Evolutionary conservation across 805 yeast species (phyloP), one percentile per base, ranked within the genome.

Genomic region (Candida chauliodis): DNA sequence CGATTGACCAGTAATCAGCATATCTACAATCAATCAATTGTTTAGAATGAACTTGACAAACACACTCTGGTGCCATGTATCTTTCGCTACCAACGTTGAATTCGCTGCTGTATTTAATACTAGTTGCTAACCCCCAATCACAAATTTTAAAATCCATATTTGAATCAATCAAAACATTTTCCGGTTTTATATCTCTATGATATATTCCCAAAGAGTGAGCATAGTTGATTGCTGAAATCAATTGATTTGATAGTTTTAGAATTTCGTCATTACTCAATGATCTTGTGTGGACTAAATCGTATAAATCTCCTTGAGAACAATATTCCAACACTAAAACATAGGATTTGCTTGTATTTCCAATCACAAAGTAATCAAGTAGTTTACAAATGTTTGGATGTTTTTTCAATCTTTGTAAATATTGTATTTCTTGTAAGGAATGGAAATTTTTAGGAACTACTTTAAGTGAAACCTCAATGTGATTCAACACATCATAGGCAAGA

Each of bases 111-210:
- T 46, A 40, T 19, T 59, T 37, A 13, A 23, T 34, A n/a, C 53
- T 48, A 2, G 82, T 76, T 16, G 85, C 74, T 36, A 81, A 70
- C 0, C 90, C 90, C 86, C 87, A 82, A 55, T 82, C 89, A 40
- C 86, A 80, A 34, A 82, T 59, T 55, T 82, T 82, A 35, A 81
- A 66, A 20, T 71, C 55, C 32, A 81, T 79, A 36, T 66, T 58
- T 3, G 57, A 56, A 46, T 72, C 73, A 36, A 82, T 59, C 22
- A 82, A 59, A 20, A 82, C 71, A 50, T 82, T 82, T 58, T 82
- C 90, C 1, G 90, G 90, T 56, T 82, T 82, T 41, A 82, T 71
- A 52, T 82, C 90, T 34, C 90, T 65, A 55, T 82, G 90, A 46
- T 75, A 81, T 10, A 82, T 68, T 0, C 82, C 81, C 29, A 62